Evolutionary conservation across 169 alveolate genomes (phyloP).

Genomic region (Cryptosporidium xiaoi): DNA sequence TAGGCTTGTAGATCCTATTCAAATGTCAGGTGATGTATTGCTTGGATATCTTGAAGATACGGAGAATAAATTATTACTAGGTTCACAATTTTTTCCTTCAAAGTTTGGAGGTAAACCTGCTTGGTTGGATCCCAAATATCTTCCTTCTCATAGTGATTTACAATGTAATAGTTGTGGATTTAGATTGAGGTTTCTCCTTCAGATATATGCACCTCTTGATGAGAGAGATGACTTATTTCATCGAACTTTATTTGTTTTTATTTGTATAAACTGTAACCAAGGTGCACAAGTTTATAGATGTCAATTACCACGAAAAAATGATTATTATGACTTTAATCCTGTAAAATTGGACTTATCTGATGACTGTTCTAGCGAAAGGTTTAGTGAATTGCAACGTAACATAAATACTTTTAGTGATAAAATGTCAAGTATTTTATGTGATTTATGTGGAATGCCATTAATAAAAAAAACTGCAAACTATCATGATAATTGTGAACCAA

Average conservation of each 20-base stretch:
- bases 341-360: neutral
- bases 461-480: neutral
- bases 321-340: conserved; percentile 51
- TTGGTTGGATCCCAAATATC: conserved; percentile 77
- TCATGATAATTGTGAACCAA: conserved; percentile 17
- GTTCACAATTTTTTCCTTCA: conserved; percentile 75
- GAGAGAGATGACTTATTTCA: conserved; percentile 69
- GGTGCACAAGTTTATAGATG: conserved; percentile 40
- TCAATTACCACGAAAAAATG: conserved; percentile 60
- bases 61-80: neutral
- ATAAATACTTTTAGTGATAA: neutral
- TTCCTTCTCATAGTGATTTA: conserved; percentile 59
- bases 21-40: conserved; percentile 16
- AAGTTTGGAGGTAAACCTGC: conserved; percentile 79
- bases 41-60: conserved; percentile 64
- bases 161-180: conserved; percentile 49
- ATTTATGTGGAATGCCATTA: conserved; percentile 51
- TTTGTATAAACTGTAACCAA: conserved; percentile 34
- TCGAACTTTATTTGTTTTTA: conserved; percentile 50
- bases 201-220: conserved; percentile 66
- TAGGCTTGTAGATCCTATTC: neutral
- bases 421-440: conserved; percentile 4
- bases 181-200: conserved; percentile 56
- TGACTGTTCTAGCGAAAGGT: neutral
- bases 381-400: no score